Base-by-base conservation (phyloP, 106 monocot species). In the Acorus calamus region DNA sequence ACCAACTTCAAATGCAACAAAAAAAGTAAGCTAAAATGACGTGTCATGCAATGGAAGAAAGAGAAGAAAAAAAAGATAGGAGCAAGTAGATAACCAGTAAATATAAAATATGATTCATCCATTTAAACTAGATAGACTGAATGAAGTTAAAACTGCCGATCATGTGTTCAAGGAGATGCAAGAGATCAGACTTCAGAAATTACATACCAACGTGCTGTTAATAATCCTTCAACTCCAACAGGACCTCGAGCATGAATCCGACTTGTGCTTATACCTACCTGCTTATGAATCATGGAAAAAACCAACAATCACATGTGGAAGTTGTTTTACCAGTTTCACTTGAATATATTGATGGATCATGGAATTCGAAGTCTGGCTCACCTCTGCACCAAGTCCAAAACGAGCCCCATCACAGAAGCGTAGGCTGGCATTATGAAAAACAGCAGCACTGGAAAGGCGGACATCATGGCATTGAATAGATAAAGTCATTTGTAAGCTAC, bases 311-410 rank as follows among this genome's bases (percentile, higher is more conserved):
- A 11, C 2, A 4, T 45, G 9, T 11, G 13, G 56, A 11, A 9
- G 28, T 28, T 28, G 28, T 28, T 28, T 28, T 28, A 1, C 28
- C 28, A 28, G 28, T 28, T 28, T 28, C 28, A 28, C 28, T 28
- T 28, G 28, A 28, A 28, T 28, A 28, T 28, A 28, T 28, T 28
- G 28, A 28, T 28, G 28, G 28, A 28, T 28, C 28, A 28, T 28
- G 28, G 28, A 28, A 28, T 28, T 28, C 28, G 28, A 28, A 28
- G 28, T 28, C 28, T 28, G 28, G 28, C 28, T 28, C 28, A 93
- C 93, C 94, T 94, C 94, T 59, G 94, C 94, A 79, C 94, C 94
- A 65, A 94, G 81, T 43, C 94, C 94, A 76, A 94, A 94, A 60
- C 94, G 94, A 64, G 89, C 89, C 14, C 94, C 94, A 78, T 94